Evolutionary conservation across 2,329 filamentous ascomycete genomes (phyloP).

Genomic region (Fusarium sp.): DNA sequence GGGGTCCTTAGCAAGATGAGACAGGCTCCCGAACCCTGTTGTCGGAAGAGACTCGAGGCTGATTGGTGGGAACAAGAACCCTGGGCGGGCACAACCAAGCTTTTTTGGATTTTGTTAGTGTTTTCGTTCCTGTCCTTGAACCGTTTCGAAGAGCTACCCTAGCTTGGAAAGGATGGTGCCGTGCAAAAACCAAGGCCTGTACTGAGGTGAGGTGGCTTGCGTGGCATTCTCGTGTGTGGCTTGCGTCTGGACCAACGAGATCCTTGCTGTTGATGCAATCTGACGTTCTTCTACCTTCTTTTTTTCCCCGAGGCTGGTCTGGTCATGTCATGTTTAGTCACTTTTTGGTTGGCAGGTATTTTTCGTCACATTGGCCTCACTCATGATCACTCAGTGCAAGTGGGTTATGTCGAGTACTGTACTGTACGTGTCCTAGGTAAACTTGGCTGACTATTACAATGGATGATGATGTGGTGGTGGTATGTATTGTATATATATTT

Average conservation of each 20-base stretch:
- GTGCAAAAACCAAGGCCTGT: no score
- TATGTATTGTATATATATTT: conserved; percentile 8
- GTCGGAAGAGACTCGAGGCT: fast-evolving
- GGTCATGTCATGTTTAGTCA: not conserved
- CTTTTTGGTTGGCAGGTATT: not conserved
- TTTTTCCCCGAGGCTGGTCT: conserved; percentile 8
- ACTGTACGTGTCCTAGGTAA: not conserved
- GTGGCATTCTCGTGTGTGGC: conserved; percentile 29
- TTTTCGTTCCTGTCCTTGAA: not conserved
- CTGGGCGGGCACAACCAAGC: conserved; percentile 14
- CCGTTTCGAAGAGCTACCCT: conserved; percentile 10
- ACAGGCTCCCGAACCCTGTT: conserved; percentile 20
- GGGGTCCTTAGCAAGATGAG: conserved; percentile 30
- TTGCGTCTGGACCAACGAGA: conserved; percentile 11
- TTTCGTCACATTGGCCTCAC: conserved; percentile 15
- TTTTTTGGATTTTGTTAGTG: not conserved
- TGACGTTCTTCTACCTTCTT: conserved; percentile 20
- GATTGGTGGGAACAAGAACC: conserved; percentile 25
- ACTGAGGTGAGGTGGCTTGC: conserved; percentile 25
- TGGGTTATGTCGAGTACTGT: not conserved
- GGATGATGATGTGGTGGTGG: not conserved
- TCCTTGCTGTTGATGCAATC: conserved; percentile 23
- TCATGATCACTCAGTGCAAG: conserved; percentile 5
- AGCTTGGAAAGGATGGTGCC: conserved; percentile 18
- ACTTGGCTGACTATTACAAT: not conserved